Percentiles rank a stretch among this genome's conserved stretches.
phyloP scores from a whole-genome alignment of 345 rosid species.

The Balakata baccata region DNA sequence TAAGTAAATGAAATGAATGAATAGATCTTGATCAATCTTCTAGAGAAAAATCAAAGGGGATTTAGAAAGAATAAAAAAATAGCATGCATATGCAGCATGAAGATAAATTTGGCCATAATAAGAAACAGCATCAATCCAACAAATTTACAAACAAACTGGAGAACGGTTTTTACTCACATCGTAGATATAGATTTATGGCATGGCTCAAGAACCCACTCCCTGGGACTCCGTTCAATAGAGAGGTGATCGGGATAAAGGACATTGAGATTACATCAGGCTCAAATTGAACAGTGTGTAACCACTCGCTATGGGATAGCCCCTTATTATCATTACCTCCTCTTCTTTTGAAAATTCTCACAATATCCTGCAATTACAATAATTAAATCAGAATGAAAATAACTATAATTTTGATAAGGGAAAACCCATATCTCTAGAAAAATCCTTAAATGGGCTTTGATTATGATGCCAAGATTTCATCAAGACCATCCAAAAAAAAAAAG shows the following conservation, averaged over 20 bases:
- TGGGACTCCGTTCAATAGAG: conserved; percentile 84
- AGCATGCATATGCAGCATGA: neutral
- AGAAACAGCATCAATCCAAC: neutral
- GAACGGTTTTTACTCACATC: conserved; percentile 55
- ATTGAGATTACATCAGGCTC: conserved; percentile 91
- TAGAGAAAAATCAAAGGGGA: too few species aligned
- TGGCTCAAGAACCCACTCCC: conserved; percentile 95
- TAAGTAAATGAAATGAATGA: neutral
- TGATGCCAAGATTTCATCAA: neutral
- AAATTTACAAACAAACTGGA: conserved; percentile 13
- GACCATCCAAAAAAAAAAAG: conserved; percentile 2
- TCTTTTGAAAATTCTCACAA: conserved; percentile 65
- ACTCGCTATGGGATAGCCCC: conserved; percentile 63
- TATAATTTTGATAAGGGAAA: neutral
- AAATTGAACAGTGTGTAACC: conserved; percentile 82
- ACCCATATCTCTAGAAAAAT: too few species aligned
- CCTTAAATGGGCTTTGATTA: neutral
- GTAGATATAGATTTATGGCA: conserved; percentile 88
- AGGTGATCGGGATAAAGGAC: conserved; percentile 89
- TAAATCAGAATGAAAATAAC: conserved; percentile 12
- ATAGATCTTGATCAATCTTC: neutral
- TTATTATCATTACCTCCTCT: conserved; percentile 81
- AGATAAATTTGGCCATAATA: neutral
- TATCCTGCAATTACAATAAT: conserved; percentile 50
- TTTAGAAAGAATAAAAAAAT: neutral